phyloP scores from a whole-genome alignment of 2,329 filamentous ascomycete genomes.

The Sphaceloma murrayae region DNA sequence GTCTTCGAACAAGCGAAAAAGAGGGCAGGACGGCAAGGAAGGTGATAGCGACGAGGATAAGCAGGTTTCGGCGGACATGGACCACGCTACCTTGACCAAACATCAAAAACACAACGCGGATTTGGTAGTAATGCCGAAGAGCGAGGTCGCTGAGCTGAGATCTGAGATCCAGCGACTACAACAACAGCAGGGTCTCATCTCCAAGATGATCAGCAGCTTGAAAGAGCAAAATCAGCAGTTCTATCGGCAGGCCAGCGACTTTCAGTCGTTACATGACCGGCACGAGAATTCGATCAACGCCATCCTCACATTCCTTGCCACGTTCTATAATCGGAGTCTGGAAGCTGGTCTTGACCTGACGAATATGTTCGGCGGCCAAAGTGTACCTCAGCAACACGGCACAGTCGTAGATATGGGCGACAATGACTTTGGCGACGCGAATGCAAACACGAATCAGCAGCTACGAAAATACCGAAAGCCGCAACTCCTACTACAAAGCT shows the following conservation, averaged over 20 bases:
- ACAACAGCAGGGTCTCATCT: constrained; percentile 78
- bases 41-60: constrained; percentile 63
- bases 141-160: constrained; percentile 68
- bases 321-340: constrained; percentile 87
- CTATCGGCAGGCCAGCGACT: constrained; percentile 77
- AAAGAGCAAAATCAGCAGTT: constrained; percentile 80
- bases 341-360: constrained; percentile 71
- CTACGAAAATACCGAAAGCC: constrained; percentile 26
- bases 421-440: constrained; percentile 39
- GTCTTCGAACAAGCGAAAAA: constrained; percentile 38
- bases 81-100: constrained; percentile 32
- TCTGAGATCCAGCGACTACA: constrained; percentile 74
- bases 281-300: constrained; percentile 98
- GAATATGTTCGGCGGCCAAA: constrained; percentile 59
- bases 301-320: constrained; percentile 94
- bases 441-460: constrained; percentile 26
- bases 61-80: constrained; percentile 33
- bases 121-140: constrained; percentile 47
- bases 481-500: constrained; percentile 32
- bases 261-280: constrained; percentile 86
- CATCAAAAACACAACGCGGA: constrained; percentile 30
- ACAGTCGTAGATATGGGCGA: constrained; percentile 52
- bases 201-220: constrained; percentile 67
- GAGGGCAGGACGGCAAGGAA: constrained; percentile 45
- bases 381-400: constrained; percentile 43